phyloP scores from a whole-genome alignment of 352 stramenopile species.

The Aphanomyces invadans region DNA sequence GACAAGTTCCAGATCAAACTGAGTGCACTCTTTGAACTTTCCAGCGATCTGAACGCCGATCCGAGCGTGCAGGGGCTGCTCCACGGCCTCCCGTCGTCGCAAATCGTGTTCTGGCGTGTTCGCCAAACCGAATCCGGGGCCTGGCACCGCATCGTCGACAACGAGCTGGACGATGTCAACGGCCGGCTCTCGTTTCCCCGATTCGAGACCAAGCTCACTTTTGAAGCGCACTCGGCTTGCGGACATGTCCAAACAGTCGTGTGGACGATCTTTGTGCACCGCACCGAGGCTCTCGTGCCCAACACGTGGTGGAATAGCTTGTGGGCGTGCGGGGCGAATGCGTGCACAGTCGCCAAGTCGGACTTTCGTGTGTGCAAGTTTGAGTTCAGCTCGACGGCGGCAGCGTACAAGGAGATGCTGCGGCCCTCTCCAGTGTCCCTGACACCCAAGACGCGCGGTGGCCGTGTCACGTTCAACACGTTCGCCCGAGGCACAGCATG shows the following conservation, averaged over 20 bases:
- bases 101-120: neutral
- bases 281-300: neutral
- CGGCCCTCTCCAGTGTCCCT: neutral
- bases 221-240: neutral
- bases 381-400: neutral
- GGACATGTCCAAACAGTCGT: neutral
- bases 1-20: neutral
- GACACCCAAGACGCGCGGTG: no score
- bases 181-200: neutral
- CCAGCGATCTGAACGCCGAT: neutral
- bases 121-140: neutral
- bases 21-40: neutral
- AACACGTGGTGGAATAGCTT: neutral
- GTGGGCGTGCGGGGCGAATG: neutral
- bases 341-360: neutral
- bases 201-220: neutral
- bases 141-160: no score
- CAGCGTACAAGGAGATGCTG: neutral
- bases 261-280: neutral
- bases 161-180: neutral
- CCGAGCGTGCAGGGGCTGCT: neutral
- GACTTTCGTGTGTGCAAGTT: neutral
- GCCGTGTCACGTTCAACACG: neutral
- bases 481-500: neutral
- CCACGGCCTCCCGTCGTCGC: no score